These are phyloP conservation scores for Nyssa sinensis DNA, from an alignment of 148 eudicot genomes.

Conservation along the genomic window DNA sequence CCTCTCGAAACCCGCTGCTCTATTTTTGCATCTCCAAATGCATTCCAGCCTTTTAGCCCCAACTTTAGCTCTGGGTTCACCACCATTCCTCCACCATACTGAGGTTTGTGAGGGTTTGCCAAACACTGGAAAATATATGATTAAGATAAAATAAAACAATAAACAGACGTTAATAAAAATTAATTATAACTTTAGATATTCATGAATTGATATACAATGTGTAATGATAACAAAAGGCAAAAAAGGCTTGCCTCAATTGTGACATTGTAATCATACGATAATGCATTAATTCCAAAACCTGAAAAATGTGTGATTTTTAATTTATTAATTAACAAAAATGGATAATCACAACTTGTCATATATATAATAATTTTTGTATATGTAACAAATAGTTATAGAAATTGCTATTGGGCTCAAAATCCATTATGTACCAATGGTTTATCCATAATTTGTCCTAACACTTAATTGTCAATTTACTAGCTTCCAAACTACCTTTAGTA, in stretches of 20 bases:
- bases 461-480: too few relatives aligned
- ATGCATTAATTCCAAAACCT: constrained; percentile 22
- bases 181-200: neutral
- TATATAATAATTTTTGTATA: too few relatives aligned
- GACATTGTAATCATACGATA: constrained; percentile 32
- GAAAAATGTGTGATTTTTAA: neutral
- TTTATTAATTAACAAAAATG: too few relatives aligned
- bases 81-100: constrained; percentile 57
- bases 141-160: neutral
- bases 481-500: too few relatives aligned
- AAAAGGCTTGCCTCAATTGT: constrained; percentile 26
- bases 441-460: too few relatives aligned
- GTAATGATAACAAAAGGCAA: neutral
- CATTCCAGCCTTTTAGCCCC: constrained; percentile 56
- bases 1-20: constrained; percentile 23
- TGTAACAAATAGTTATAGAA: too few relatives aligned
- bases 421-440: too few relatives aligned
- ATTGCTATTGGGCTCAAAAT: too few relatives aligned
- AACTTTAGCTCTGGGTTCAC: constrained; percentile 36
- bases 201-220: neutral
- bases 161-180: neutral
- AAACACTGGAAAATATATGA: constrained; percentile 37
- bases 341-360: too few relatives aligned
- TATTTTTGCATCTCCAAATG: constrained; percentile 36
- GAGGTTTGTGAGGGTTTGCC: constrained; percentile 49